These are phyloP conservation scores for Eremomyces bilateralis DNA, from an alignment of 495 filamentous ascomycete species.

Conservation along the genomic window DNA sequence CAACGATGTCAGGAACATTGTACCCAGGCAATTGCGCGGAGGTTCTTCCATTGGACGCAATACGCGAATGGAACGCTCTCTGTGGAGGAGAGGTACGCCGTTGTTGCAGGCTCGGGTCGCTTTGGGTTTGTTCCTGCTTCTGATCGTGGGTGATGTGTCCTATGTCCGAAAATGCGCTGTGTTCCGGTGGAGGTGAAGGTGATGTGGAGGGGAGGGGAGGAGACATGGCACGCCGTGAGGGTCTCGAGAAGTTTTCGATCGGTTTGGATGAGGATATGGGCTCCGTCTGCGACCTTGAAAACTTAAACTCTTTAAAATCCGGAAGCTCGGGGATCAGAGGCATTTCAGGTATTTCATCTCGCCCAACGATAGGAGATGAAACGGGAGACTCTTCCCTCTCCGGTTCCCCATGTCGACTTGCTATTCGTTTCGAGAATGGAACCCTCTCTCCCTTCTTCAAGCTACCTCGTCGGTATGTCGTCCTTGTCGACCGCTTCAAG, in stretches of 20 bases:
- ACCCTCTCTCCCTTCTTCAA: constrained; percentile 54
- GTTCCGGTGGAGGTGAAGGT: too few species aligned
- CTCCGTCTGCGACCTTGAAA: constrained; percentile 57
- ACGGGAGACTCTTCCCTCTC: constrained; percentile 27
- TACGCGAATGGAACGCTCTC: constrained; percentile 19
- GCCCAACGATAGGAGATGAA: constrained; percentile 24
- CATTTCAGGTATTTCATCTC: constrained; percentile 24
- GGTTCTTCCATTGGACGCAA: constrained; percentile 20
- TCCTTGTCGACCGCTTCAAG: constrained; percentile 73
- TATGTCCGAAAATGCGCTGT: too few species aligned
- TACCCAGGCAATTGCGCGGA: constrained; percentile 18
- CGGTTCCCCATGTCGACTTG: constrained; percentile 28
- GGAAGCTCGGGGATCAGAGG: neutral
- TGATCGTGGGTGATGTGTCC: constrained; percentile 7
- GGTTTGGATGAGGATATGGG: constrained; percentile 24
- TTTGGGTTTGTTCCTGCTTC: constrained; percentile 2
- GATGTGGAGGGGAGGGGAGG: too few species aligned
- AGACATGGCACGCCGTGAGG: constrained; percentile 3
- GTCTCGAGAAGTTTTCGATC: constrained; percentile 16
- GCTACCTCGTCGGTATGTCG: constrained; percentile 79
- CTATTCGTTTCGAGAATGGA: constrained; percentile 54
- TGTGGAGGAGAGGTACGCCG: constrained; percentile 7
- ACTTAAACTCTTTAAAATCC: constrained; percentile 13
- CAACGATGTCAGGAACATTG: constrained; percentile 19
- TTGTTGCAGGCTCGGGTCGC: constrained; percentile 4